These are phyloP conservation scores for Eucalyptus albens DNA, from an alignment of 345 rosid genomes.

Conservation along the genomic window DNA sequence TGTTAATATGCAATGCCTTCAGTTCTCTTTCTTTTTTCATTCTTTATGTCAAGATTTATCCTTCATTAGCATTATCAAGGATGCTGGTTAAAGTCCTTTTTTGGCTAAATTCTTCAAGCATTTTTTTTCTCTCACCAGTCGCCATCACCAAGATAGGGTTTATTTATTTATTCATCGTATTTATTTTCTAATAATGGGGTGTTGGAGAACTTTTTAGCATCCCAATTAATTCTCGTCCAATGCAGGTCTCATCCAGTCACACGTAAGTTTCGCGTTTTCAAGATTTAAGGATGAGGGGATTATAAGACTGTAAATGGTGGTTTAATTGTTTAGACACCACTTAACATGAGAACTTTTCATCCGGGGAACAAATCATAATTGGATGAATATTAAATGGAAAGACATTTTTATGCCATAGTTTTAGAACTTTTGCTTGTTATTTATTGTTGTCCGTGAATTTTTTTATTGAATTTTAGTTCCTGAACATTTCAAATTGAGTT, in stretches of 20 bases:
- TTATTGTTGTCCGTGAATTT: too few species aligned
- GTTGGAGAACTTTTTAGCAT: not conserved
- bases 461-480: too few species aligned
- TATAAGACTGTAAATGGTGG: not conserved
- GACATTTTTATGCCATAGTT: too few species aligned
- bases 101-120: not conserved
- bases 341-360: not conserved
- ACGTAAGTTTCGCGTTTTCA: too few species aligned
- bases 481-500: too few species aligned
- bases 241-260: rapidly evolving
- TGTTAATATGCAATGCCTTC: not conserved
- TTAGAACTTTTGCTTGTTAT: too few species aligned
- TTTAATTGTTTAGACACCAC: not conserved
- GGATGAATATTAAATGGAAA: too few species aligned
- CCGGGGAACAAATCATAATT: too few species aligned
- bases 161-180: not conserved
- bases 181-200: not conserved
- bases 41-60: not conserved
- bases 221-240: not conserved
- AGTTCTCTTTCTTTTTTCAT: not conserved
- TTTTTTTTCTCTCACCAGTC: not conserved
- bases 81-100: not conserved
- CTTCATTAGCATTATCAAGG: not conserved
- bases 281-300: not conserved
- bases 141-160: not conserved